Evolutionary conservation across 305 asterid species (phyloP).

Genomic region (Rubia tinctorum): DNA sequence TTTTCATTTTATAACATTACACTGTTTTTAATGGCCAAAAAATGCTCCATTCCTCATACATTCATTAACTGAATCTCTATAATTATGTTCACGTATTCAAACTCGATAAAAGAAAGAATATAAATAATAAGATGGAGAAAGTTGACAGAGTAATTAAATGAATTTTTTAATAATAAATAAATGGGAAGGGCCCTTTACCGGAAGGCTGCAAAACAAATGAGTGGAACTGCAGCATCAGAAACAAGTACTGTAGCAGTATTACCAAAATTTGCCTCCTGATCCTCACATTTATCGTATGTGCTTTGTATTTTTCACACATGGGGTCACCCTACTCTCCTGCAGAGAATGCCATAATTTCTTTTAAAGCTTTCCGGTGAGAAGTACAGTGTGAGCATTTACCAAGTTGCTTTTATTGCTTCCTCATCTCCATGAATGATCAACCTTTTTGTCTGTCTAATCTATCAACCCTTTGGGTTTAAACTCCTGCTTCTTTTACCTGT

Average conservation of each 20-base stretch:
- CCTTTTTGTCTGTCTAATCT: slow-evolving; percentile 29
- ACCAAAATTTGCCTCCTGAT: slow-evolving; percentile 20
- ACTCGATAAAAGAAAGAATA: too few species aligned
- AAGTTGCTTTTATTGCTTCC: slow-evolving; percentile 35
- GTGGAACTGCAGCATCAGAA: slow-evolving; percentile 63
- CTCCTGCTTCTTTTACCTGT: background rate
- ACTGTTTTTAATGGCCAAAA: too few species aligned
- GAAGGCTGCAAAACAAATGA: slow-evolving; percentile 84
- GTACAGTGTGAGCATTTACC: slow-evolving; percentile 11
- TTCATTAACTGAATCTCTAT: too few species aligned
- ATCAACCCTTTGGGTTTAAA: slow-evolving; percentile 19
- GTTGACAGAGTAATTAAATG: too few species aligned
- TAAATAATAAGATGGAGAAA: too few species aligned
- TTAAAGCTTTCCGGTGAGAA: slow-evolving; percentile 26
- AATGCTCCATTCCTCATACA: too few species aligned
- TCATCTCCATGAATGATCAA: slow-evolving; percentile 13
- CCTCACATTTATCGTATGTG: slow-evolving; percentile 22
- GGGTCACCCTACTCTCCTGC: slow-evolving; percentile 36
- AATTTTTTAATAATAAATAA: background rate
- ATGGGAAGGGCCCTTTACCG: slow-evolving; percentile 38
- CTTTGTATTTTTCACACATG: slow-evolving; percentile 25
- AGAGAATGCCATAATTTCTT: slow-evolving; percentile 27
- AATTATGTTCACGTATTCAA: too few species aligned
- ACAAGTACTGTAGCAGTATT: slow-evolving; percentile 20
- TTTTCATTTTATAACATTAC: too few species aligned